Conservation (phyloP, 2,329 filamentous ascomycete genomes). For the Cordyceps javanica region DNA sequence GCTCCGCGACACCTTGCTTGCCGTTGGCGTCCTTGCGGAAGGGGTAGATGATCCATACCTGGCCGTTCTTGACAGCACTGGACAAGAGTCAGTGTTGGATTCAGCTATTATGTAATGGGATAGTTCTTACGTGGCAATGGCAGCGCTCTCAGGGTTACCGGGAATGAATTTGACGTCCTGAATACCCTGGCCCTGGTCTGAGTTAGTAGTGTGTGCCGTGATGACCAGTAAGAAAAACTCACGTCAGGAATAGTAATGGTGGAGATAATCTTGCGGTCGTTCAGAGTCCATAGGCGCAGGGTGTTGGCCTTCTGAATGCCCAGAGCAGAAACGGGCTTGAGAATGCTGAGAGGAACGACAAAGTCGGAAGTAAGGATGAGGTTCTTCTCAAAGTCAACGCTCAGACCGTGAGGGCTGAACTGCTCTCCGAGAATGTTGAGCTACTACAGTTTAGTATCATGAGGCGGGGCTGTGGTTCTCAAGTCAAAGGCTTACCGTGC, state of each 20-base stretch:
- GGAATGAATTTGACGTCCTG: constrained; percentile 63
- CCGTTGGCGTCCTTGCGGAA: constrained; percentile 48
- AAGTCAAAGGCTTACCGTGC: constrained; percentile 22
- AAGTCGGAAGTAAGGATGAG: constrained; percentile 58
- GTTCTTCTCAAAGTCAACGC: constrained; percentile 50
- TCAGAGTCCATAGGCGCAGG: constrained; percentile 53
- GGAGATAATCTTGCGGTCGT: constrained; percentile 46
- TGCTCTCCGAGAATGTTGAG: constrained; percentile 54
- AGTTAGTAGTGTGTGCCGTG: neutral
- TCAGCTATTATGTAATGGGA: neutral
- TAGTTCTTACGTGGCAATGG: constrained; percentile 43
- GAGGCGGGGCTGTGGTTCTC: neutral
- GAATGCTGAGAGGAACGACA: constrained; percentile 53
- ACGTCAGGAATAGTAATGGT: constrained; percentile 55
- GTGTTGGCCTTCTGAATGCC: constrained; percentile 51
- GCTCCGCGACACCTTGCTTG: constrained; percentile 50
- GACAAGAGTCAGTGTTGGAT: neutral
- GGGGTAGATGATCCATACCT: constrained; percentile 62
- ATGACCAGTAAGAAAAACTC: constrained; percentile 15
- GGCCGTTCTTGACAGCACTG: constrained; percentile 49
- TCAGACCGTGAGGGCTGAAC: constrained; percentile 56
- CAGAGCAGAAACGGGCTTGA: constrained; percentile 45
- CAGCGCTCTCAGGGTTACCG: constrained; percentile 50
- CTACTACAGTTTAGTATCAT: neutral
- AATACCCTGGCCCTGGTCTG: constrained; percentile 45